A percentile compares a stretch with the other conserved stretches of the same genome.
These are phyloP conservation scores for Colletotrichum sp. DNA, from an alignment of 2,329 filamentous ascomycete genomes.

Conservation along the genomic window DNA sequence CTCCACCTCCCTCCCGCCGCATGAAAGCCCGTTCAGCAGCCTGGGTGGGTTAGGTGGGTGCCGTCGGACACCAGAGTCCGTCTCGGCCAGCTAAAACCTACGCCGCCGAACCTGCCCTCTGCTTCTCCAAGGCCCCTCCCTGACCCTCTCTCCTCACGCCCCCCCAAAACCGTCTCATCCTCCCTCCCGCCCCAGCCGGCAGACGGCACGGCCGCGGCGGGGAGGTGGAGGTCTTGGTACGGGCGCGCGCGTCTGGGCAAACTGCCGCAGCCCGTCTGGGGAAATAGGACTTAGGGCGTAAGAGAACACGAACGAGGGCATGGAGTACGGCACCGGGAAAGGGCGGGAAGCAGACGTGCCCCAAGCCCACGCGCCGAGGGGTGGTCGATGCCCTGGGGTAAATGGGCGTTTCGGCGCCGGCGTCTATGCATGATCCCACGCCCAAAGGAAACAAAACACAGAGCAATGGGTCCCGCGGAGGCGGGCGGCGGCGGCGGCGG, in stretches of 20 bases:
- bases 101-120: not conserved
- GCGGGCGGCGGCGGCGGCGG: not conserved
- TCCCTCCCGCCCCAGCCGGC: not conserved
- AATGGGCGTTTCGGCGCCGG: not conserved
- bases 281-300: not conserved
- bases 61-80: not conserved
- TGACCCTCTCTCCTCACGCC: not conserved
- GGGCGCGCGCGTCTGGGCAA: not conserved
- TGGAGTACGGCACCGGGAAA: not conserved
- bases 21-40: not conserved
- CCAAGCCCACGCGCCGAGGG: not conserved
- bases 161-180: not conserved
- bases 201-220: not conserved
- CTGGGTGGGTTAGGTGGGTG: not conserved
- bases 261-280: not conserved
- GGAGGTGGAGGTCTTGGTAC: not conserved
- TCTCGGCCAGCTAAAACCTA: not conserved
- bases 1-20: not conserved
- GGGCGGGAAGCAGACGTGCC: not conserved
- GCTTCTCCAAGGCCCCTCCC: not conserved
- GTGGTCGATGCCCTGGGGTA: not conserved
- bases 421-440: not conserved
- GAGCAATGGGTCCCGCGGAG: not conserved
- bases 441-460: not conserved
- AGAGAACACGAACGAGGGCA: not conserved